Conservation (phyloP, 2,329 filamentous ascomycete genomes). For the Aspergillus clavatus region DNA sequence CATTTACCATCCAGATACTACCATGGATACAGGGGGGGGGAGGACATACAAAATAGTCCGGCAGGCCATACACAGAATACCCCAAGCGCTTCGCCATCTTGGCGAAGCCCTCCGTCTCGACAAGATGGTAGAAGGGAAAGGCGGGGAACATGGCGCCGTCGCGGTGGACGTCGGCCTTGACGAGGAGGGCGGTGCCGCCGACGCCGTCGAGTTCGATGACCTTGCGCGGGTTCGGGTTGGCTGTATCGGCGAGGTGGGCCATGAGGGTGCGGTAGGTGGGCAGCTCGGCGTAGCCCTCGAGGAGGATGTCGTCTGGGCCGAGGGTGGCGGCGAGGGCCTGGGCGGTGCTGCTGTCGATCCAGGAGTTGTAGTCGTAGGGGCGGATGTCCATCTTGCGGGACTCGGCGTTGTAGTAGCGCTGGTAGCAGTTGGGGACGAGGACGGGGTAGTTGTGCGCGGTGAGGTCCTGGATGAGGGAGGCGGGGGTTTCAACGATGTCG, state of each 20-base stretch:
- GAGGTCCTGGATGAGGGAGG: conserved; percentile 82
- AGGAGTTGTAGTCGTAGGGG: conserved; percentile 96
- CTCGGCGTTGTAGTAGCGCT: conserved; percentile 71
- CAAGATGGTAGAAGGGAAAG: conserved; percentile 92
- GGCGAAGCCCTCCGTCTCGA: conserved; percentile 96
- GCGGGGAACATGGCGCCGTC: conserved; percentile 98
- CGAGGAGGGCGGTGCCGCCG: conserved; percentile 83
- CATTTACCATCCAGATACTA: too few relatives aligned
- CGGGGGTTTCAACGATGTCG: conserved; percentile 85
- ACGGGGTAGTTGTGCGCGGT: conserved; percentile 83
- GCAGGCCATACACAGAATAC: conserved; percentile 80
- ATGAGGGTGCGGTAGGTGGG: conserved; percentile 87
- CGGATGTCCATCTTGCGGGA: conserved; percentile 68
- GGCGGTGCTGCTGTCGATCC: conserved; percentile 83
- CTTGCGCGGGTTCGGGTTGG: conserved; percentile 52
- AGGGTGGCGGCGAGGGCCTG: conserved; percentile 70
- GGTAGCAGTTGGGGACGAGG: conserved; percentile 93
- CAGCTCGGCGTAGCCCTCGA: conserved; percentile 92
- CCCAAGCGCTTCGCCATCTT: conserved; percentile 91
- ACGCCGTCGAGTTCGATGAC: conserved; percentile 84
- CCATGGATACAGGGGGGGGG: too few relatives aligned
- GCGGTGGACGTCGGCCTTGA: conserved; percentile 93
- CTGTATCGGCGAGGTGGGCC: conserved; percentile 66
- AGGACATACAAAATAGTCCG: conserved; percentile 83
- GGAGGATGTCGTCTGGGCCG: conserved; percentile 84